phyloP scores from a whole-genome alignment of 371 early-diverging fungal genomes.

The Actinomortierella ambigua region DNA sequence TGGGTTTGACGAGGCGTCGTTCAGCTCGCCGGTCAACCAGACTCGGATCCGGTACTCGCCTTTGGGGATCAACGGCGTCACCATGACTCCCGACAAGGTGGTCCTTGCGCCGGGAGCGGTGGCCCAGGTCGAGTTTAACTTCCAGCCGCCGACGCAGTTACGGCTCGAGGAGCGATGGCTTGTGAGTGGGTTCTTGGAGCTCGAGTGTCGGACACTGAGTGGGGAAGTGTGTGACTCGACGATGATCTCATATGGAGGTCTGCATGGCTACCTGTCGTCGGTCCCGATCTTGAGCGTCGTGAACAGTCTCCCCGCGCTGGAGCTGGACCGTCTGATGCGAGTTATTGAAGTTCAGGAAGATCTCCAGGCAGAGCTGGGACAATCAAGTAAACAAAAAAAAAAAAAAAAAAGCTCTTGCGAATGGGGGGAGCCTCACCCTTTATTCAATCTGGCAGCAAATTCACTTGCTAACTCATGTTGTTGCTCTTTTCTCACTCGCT shows the following conservation, averaged over 20 bases:
- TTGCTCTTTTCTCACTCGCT: too few species aligned
- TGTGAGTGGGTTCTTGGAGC: slow-evolving; percentile 25
- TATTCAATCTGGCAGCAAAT: too few species aligned
- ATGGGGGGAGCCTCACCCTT: too few species aligned
- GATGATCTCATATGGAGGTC: slow-evolving; percentile 28
- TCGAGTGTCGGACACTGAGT: slow-evolving; percentile 8
- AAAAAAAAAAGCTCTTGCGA: too few species aligned
- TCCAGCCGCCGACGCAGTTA: slow-evolving; percentile 11
- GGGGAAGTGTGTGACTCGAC: slow-evolving; percentile 19
- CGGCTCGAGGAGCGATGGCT: slow-evolving; percentile 29
- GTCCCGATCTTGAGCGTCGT: slow-evolving; percentile 28
- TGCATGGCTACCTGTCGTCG: slow-evolving; percentile 23
- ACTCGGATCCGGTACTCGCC: slow-evolving; percentile 20
- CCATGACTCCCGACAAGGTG: slow-evolving; percentile 11
- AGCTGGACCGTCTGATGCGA: too few species aligned
- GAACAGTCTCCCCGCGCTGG: slow-evolving; percentile 15
- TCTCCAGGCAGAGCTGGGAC: too few species aligned
- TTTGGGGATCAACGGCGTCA: slow-evolving; percentile 1
- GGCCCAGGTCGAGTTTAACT: slow-evolving; percentile 9
- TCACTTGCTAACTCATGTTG: too few species aligned
- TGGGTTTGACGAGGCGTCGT: slow-evolving; percentile 17
- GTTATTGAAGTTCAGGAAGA: too few species aligned
- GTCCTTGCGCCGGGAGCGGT: slow-evolving; percentile 10
- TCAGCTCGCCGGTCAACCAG: slow-evolving; percentile 18
- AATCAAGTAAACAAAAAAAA: too few species aligned